Percentiles rank a stretch among this genome's conserved stretches.
These are phyloP conservation scores for Thecaphora frezii DNA, from an alignment of 1,284 basidiomycete species.

Conservation along the genomic window DNA sequence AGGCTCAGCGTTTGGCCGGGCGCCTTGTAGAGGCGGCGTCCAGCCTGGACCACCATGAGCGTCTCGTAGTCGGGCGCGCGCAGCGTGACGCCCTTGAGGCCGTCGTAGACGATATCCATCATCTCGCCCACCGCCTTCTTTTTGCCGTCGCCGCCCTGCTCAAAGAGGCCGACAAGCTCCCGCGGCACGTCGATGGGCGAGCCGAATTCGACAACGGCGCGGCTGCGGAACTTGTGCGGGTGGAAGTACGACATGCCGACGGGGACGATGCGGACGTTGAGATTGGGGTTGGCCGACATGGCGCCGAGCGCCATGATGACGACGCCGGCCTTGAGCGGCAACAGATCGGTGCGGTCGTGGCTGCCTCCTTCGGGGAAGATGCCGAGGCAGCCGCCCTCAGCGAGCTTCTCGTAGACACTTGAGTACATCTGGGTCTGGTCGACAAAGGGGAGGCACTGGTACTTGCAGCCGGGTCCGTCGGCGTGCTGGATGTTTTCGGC, in stretches of 20 bases:
- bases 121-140: conserved; percentile 86
- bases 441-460: conserved; percentile 62
- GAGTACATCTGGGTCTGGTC: conserved; percentile 94
- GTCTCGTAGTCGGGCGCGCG: conserved; percentile 97
- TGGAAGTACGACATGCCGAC: conserved; percentile 59
- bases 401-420: conserved; percentile 85
- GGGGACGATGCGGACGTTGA: conserved; percentile 57
- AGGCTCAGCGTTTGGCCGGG: conserved; percentile 92
- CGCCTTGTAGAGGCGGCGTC: conserved; percentile 87
- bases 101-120: conserved; percentile 89
- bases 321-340: conserved; percentile 58
- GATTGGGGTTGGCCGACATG: conserved; percentile 54
- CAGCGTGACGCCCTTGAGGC: conserved; percentile 94
- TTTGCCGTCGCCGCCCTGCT: conserved; percentile 83
- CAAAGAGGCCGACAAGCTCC: conserved; percentile 85
- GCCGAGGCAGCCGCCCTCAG: conserved; percentile 74
- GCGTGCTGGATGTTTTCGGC: conserved; percentile 10
- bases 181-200: conserved; percentile 82
- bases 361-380: conserved; percentile 58
- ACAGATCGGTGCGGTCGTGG: conserved; percentile 58
- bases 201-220: conserved; percentile 90
- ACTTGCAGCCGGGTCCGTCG: conserved; percentile 36
- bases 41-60: conserved; percentile 97
- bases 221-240: conserved; percentile 59
- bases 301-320: conserved; percentile 60